Percentiles rank a stretch among this genome's conserved stretches.
Evolutionary conservation across 805 yeast species (phyloP).

Genomic region (Hanseniaspora lindneri): DNA sequence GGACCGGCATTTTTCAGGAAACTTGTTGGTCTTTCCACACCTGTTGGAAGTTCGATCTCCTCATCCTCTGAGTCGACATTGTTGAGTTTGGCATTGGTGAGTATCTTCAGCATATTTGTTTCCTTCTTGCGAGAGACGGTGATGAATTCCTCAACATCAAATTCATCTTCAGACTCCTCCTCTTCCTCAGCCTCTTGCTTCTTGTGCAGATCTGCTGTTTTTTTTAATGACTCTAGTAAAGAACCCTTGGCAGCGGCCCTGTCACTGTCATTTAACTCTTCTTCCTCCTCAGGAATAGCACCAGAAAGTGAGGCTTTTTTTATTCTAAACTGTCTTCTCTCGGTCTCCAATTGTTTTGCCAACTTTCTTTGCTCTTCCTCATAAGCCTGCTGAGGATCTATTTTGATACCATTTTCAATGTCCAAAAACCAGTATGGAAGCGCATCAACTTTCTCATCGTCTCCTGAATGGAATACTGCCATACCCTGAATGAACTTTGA

Average conservation of each 20-base stretch:
- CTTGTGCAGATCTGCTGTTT: slow-evolving; percentile 5
- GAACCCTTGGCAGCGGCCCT: neutral
- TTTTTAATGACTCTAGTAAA: slow-evolving; percentile 9
- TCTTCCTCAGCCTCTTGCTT: slow-evolving; percentile 1
- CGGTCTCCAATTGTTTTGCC: slow-evolving; percentile 35
- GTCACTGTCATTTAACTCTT: slow-evolving; percentile 9
- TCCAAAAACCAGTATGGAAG: slow-evolving; percentile 94
- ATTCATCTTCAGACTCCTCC: slow-evolving; percentile 27
- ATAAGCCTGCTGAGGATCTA: slow-evolving; percentile 67
- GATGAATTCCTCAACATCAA: slow-evolving; percentile 49
- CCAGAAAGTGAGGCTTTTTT: slow-evolving; percentile 27
- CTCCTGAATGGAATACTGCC: slow-evolving; percentile 76
- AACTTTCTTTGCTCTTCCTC: slow-evolving; percentile 50
- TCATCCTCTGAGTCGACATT: slow-evolving; percentile 78
- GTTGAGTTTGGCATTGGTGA: slow-evolving; percentile 34
- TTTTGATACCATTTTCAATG: slow-evolving; percentile 63
- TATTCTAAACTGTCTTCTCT: slow-evolving; percentile 29
- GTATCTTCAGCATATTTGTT: slow-evolving; percentile 29
- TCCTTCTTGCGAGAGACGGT: slow-evolving; percentile 29
- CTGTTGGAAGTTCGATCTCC: slow-evolving; percentile 76
- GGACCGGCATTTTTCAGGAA: slow-evolving; percentile 84
- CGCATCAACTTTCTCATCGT: slow-evolving; percentile 69
- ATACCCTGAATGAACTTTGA: slow-evolving; percentile 90
- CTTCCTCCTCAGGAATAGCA: slow-evolving; percentile 9
- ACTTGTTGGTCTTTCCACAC: slow-evolving; percentile 69